Percentiles rank a stretch among this genome's conserved stretches.
Evolutionary conservation across 1,284 basidiomycete species (phyloP).

Genomic region (Leccinum variabile): DNA sequence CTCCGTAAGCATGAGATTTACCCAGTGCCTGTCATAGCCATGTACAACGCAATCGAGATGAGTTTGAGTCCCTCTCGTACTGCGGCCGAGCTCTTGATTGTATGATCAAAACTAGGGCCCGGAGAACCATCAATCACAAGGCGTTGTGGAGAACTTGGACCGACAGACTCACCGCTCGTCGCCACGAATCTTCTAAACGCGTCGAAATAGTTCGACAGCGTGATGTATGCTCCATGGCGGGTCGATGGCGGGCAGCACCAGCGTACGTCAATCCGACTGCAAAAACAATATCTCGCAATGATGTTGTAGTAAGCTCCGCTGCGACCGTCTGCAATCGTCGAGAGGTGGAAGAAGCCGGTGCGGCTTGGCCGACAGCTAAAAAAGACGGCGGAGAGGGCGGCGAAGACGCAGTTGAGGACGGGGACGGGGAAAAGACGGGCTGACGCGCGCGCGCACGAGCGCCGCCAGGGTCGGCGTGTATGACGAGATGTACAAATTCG

Average conservation of each 20-base stretch:
- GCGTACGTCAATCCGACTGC: slow-evolving; percentile 92
- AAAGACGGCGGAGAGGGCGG: slow-evolving; percentile 11
- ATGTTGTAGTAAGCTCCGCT: slow-evolving; percentile 72
- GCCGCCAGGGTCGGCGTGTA: slow-evolving; percentile 39
- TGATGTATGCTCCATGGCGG: slow-evolving; percentile 66
- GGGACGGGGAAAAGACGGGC: neutral
- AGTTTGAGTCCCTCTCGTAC: slow-evolving; percentile 81
- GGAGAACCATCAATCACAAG: neutral
- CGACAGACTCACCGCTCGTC: slow-evolving; percentile 51
- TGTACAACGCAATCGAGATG: slow-evolving; percentile 81
- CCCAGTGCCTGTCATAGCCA: slow-evolving; percentile 96
- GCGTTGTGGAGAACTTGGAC: neutral
- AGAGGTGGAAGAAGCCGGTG: slow-evolving; percentile 4
- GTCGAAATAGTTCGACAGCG: slow-evolving; percentile 82
- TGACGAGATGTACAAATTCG: slow-evolving; percentile 38
- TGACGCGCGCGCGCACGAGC: slow-evolving; percentile 28
- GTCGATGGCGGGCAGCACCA: slow-evolving; percentile 76
- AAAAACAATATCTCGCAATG: slow-evolving; percentile 85
- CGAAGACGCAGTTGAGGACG: neutral
- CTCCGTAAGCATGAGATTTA: slow-evolving; percentile 88
- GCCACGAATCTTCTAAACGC: slow-evolving; percentile 70
- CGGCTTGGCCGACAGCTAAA: slow-evolving; percentile 28
- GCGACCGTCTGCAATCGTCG: slow-evolving; percentile 16
- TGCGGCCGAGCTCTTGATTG: slow-evolving; percentile 83
- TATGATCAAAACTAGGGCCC: slow-evolving; percentile 81